These are phyloP conservation scores for Sphagnurus paluster DNA, from an alignment of 1,284 basidiomycete species.

Conservation along the genomic window DNA sequence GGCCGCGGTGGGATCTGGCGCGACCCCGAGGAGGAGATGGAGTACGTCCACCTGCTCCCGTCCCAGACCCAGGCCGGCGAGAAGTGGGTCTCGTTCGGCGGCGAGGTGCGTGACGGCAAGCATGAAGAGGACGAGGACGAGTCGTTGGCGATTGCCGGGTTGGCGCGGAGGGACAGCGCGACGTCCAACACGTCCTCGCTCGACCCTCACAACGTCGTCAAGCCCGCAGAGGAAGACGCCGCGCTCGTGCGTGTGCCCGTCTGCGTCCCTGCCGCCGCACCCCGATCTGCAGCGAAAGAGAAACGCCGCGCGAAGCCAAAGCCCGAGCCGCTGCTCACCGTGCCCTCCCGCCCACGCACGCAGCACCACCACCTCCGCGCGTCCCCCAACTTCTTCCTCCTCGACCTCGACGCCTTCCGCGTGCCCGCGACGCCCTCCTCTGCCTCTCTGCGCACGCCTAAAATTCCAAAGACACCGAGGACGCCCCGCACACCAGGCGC, in stretches of 20 bases:
- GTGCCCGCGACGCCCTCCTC: constrained; percentile 5
- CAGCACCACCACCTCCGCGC: constrained; percentile 42
- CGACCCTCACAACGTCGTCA: constrained; percentile 48
- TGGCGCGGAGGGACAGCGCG: constrained; percentile 41
- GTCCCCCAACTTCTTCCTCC: constrained; percentile 34
- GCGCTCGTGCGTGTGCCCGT: constrained; percentile 18
- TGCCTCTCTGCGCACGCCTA: background rate
- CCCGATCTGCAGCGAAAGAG: background rate
- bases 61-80: constrained; percentile 18
- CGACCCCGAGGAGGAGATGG: constrained; percentile 68
- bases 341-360: constrained; percentile 40
- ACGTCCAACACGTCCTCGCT: constrained; percentile 55
- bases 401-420: constrained; percentile 36
- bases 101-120: constrained; percentile 12
- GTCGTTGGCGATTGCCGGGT: constrained; percentile 17
- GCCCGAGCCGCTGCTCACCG: constrained; percentile 23
- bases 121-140: constrained; percentile 9
- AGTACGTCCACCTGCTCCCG: constrained; percentile 58
- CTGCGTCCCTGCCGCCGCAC: constrained; percentile 1
- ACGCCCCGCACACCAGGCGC: constrained; percentile 1
- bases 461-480: constrained; percentile 1
- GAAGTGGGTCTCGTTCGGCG: constrained; percentile 47
- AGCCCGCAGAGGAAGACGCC: constrained; percentile 39
- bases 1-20: constrained; percentile 64
- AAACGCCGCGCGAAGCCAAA: constrained; percentile 21